A percentile compares a stretch with the other conserved stretches of the same genome.
Conservation (phyloP, 148 eudicot genomes). For the Nepenthes gracilis region DNA sequence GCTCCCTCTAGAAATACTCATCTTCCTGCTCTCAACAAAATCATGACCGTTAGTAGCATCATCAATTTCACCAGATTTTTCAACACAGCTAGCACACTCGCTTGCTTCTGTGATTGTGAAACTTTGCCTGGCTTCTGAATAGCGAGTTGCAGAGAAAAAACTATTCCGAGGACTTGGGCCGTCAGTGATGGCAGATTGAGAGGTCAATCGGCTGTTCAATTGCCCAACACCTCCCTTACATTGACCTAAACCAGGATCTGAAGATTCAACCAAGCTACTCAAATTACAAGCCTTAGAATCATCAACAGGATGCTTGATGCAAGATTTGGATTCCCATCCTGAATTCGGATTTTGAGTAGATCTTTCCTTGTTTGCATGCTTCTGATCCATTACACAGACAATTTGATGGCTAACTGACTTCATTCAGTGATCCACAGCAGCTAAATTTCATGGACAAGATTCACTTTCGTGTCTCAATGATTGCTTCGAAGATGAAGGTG, state of each 20-base stretch:
- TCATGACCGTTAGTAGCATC: conserved; percentile 42
- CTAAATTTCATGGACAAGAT: not conserved
- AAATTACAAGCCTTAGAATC: conserved; percentile 22
- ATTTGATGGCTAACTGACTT: not conserved
- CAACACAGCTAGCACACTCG: conserved; percentile 45
- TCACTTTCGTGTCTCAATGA: not conserved
- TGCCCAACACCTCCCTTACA: conserved; percentile 14
- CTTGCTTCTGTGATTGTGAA: conserved; percentile 68
- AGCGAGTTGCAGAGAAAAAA: conserved; percentile 55
- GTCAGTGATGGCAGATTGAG: conserved; percentile 16
- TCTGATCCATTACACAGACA: not conserved
- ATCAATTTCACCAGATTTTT: conserved; percentile 38
- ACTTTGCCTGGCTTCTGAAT: conserved; percentile 69
- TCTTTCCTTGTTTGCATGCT: not conserved
- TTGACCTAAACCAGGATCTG: conserved; percentile 8
- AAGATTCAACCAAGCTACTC: conserved; percentile 15
- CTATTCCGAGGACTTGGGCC: conserved; percentile 74
- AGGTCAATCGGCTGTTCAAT: conserved; percentile 11
- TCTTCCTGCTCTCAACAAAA: conserved; percentile 52
- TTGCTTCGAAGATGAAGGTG: not conserved
- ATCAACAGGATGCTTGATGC: conserved; percentile 20
- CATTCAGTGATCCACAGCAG: not conserved
- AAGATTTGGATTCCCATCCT: conserved; percentile 22
- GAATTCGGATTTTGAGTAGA: conserved; percentile 16
- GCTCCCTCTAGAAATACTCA: conserved; percentile 60